Evolutionary conservation across 2,329 filamentous ascomycete species (phyloP), one percentile per base, ranked within the genome.

Genomic region (Pestalotiopsis sp.): DNA sequence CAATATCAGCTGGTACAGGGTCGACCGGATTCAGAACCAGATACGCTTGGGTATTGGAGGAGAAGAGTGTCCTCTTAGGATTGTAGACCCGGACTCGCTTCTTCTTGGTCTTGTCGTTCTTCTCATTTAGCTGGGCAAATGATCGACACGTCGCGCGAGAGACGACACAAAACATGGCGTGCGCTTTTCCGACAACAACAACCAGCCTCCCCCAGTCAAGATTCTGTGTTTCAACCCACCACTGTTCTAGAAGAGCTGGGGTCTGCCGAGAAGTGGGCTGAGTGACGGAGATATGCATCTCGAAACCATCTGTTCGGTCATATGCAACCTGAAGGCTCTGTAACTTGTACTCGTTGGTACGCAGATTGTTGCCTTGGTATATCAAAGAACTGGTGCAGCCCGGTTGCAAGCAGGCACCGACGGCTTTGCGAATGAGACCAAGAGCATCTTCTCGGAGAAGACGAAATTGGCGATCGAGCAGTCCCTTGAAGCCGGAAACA

Each of bases 21-120:
- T 78, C 79, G 80, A 3, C 67, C 60, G 5, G 63, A 11, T 65
- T 45, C 45, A 65, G 25, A 17, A 57, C 27, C n/a, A 39, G 12
- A 20, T 65, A 57, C 11, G 63, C 63, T 39, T 36, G 17, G 13
- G 52, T 25, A 17, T 17, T 9, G 5, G 25, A 36, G 2, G 23
- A 25, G 23, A 55, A 65, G 14, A 65, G 49, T 9, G 49, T 58
- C 25, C 17, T 55, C 12, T 57, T 38, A 4, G 41, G 41, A 38
- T 65, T 45, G 49, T 55, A 55, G 20, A n/a, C 17, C 9, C 63
- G 63, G 3, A 20, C 4, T 17, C 63, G 41, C 41, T 57, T 57
- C 49, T 58, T 57, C 49, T 65, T 65, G 25, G 13, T 27, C 39
- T 65, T 57, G 45, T 65, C 63, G 14, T 38, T 65, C 6, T 23